Base-by-base conservation (phyloP, 495 filamentous ascomycete genomes). In the Penicillium lividum region DNA sequence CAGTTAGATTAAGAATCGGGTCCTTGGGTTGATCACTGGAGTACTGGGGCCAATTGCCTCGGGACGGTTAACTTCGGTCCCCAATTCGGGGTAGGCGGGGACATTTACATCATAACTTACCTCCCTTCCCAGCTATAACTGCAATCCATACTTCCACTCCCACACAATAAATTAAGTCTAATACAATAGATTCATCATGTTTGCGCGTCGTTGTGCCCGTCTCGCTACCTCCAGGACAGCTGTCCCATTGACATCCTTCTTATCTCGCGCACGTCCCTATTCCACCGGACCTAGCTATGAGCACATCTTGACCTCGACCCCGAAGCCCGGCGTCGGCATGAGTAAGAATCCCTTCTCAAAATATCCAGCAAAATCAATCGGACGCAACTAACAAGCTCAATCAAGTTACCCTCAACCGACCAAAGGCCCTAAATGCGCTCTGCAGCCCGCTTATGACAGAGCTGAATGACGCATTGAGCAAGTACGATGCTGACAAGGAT, bases 361-460 rank as follows among this genome's bases (percentile, higher is more conserved):
- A 7, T 0, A 11, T 2, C 9, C 51, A 46, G 27, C 25, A 28
- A 53, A 56, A 34, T 1, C 27, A 44, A 43, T 22, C 22, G 22
- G 22, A 22, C 22, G 31, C 36, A 15, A 45, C 64, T 34, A 11
- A 52, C 10, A 3, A 31, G 27, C 36, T 29, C 7, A 18, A 44
- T 25, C 0, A 31, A 96, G 93, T 98, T 67, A 94, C 92, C n/a
- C 80, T 98, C 54, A 92, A 95, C 82, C 89, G 94, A 36, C 94
- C 94, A 56, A 95, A 93, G 75, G 91, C 92, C 34, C 86, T 96
- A 69, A 98, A 98, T 72, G 93, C 94, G 36, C 85, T 98, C 58
- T 92, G 78, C 72, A 89, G 86, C 16, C 90, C 93, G 13, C 86
- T 98, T 33, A 94, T 98, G 71, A 74, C 69, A 40, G 94, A 98